phyloP scores from a whole-genome alignment of 73 alveolate species.

The Tetrahymena thermophila region DNA sequence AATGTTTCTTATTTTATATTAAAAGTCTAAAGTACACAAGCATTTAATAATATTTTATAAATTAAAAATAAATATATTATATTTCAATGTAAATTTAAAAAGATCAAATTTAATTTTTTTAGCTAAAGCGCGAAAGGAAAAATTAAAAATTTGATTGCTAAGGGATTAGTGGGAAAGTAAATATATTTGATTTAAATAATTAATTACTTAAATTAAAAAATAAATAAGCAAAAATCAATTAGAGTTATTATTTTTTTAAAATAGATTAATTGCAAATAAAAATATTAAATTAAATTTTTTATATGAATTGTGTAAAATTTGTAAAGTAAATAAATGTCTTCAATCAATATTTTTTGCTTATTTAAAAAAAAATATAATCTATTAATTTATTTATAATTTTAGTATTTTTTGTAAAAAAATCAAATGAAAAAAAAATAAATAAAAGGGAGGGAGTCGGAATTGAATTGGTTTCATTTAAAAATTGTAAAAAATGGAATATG shows the following conservation, averaged over 20 bases:
- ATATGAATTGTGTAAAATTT: not conserved
- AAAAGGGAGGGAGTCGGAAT: constrained; percentile 1
- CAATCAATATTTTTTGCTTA: not conserved
- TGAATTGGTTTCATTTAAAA: not conserved
- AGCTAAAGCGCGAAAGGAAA: not conserved
- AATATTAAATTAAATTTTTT: too few relatives aligned
- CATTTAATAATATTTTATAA: not conserved
- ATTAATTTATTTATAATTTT: too few relatives aligned
- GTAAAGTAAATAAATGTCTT: not conserved
- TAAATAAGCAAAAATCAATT: too few relatives aligned
- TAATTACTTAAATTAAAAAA: too few relatives aligned
- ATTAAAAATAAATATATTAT: not conserved
- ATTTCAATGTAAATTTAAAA: not conserved
- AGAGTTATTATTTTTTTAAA: too few relatives aligned
- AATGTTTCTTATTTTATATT: not conserved
- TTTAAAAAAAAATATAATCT: too few relatives aligned
- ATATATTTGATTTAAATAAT: too few relatives aligned
- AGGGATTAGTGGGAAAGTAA: not conserved
- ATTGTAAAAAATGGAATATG: not conserved
- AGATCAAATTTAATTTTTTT: not conserved
- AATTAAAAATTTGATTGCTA: not conserved
- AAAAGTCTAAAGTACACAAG: not conserved
- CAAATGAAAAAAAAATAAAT: not conserved
- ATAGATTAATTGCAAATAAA: too few relatives aligned
- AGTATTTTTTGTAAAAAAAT: not conserved